Conservation (phyloP, 495 filamentous ascomycete genomes). For the Penicillium dipodomyicola region DNA sequence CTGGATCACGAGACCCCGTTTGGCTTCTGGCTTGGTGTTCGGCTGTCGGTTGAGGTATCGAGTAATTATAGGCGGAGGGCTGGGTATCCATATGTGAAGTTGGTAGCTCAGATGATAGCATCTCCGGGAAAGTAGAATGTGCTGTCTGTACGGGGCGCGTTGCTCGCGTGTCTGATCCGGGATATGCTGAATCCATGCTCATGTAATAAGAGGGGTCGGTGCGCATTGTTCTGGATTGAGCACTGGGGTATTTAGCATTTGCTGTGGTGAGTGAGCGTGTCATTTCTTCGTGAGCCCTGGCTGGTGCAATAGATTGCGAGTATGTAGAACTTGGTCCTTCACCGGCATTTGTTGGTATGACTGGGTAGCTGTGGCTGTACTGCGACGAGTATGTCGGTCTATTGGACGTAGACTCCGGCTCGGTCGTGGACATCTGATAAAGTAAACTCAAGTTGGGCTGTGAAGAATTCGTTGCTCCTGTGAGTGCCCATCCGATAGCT, state of each 20-base stretch:
- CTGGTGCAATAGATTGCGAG: conserved; percentile 18
- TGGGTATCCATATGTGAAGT: conserved; percentile 25
- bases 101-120: conserved; percentile 42
- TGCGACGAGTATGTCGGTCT: conserved; percentile 33
- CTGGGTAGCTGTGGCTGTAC: conserved; percentile 36
- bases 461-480: conserved; percentile 77
- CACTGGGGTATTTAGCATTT: conserved; percentile 23
- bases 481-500: conserved; percentile 75
- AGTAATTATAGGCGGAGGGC: conserved; percentile 25
- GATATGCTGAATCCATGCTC: conserved; percentile 32
- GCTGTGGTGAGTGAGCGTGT: conserved; percentile 19
- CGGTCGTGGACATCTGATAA: conserved; percentile 54
- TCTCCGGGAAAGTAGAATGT: conserved; percentile 42
- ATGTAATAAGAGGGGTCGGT: conserved; percentile 31
- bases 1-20: conserved; percentile 33
- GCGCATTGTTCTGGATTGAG: conserved; percentile 17
- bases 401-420: conserved; percentile 17
- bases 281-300: conserved; percentile 17
- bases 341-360: conserved; percentile 22
- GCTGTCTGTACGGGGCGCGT: conserved; percentile 38
- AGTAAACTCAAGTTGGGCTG: conserved; percentile 74
- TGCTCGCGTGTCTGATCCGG: conserved; percentile 26
- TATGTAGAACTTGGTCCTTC: conserved; percentile 25
- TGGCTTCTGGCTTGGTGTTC: conserved; percentile 40
- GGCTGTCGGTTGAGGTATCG: conserved; percentile 29